Conservation (phyloP, 345 rosid species). For the Citrus inodora region DNA sequence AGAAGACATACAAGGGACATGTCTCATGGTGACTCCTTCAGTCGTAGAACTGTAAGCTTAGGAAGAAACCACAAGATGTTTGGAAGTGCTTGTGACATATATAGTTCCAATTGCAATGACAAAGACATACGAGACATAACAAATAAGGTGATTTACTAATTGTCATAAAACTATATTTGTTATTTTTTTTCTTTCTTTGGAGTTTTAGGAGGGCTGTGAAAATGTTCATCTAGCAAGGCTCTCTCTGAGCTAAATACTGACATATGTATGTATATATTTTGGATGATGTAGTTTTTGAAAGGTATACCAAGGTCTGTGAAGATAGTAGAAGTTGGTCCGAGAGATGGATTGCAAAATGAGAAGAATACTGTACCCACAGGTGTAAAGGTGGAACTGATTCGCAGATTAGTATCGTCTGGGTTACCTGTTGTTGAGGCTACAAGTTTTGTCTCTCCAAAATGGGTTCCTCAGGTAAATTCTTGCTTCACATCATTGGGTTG, state of each 20-base stretch:
- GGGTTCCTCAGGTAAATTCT: slow-evolving; percentile 69
- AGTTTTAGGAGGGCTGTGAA: slow-evolving; percentile 1
- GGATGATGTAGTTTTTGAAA: slow-evolving; percentile 39
- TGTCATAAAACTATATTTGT: background rate
- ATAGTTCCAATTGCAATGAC: slow-evolving; percentile 39
- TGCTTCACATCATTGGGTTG: background rate
- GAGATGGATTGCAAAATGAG: slow-evolving; percentile 74
- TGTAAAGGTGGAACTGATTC: slow-evolving; percentile 60
- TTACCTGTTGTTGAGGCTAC: slow-evolving; percentile 72
- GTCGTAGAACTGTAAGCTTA: slow-evolving; percentile 36
- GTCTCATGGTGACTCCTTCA: slow-evolving; percentile 40
- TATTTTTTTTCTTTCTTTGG: background rate
- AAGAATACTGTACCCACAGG: slow-evolving; percentile 50
- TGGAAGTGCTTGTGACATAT: slow-evolving; percentile 41
- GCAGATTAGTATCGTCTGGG: slow-evolving; percentile 50
- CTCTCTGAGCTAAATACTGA: background rate
- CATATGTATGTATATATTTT: background rate
- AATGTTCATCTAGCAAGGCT: background rate
- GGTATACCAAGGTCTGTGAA: slow-evolving; percentile 57
- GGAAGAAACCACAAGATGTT: slow-evolving; percentile 36
- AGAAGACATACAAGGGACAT: slow-evolving; percentile 54
- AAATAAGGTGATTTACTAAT: slow-evolving; percentile 51
- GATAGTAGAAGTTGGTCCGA: slow-evolving; percentile 80
- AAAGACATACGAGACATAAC: slow-evolving; percentile 31
- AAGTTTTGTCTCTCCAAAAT: slow-evolving; percentile 79